phyloP scores from a whole-genome alignment of 768 basidiomycete genomes.

The Tephrocybe sp. region DNA sequence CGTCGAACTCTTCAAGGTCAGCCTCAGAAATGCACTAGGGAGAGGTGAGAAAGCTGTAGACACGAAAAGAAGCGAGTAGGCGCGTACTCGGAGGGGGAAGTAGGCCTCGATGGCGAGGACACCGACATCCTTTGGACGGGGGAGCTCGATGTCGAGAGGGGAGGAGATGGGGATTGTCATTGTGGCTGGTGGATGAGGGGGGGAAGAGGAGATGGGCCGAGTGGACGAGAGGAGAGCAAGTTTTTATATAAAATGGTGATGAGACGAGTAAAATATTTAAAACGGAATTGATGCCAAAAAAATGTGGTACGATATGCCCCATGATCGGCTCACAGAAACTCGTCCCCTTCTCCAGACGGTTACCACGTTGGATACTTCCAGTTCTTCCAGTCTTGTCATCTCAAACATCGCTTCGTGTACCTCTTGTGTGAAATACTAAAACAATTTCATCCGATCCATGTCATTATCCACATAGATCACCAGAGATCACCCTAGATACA shows the following conservation, averaged over 20 bases:
- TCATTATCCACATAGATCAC: not conserved
- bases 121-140: constrained; percentile 89
- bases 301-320: constrained; percentile 44
- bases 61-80: constrained; percentile 1
- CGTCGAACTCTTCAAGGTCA: constrained; percentile 91
- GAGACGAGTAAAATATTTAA: constrained; percentile 37
- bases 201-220: constrained; percentile 10
- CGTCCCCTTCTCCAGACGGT: not conserved
- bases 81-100: constrained; percentile 82
- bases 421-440: not conserved
- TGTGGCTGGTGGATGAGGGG: constrained; percentile 12
- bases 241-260: constrained; percentile 30
- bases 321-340: constrained; percentile 11
- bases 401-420: not conserved
- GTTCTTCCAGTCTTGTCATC: too few relatives aligned
- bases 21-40: constrained; percentile 90
- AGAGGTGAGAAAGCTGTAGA: constrained; percentile 8
- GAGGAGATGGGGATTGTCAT: constrained; percentile 42
- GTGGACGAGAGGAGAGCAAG: constrained; percentile 10
- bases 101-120: constrained; percentile 93
- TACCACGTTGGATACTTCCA: too few relatives aligned
- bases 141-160: constrained; percentile 34
- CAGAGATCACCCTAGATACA: not conserved
- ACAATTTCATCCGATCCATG: too few relatives aligned
- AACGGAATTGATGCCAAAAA: constrained; percentile 30